Evolutionary conservation across 129 eudicot genomes (phyloP), one percentile per base, ranked within the genome.

Genomic region (Artemisia annua): DNA sequence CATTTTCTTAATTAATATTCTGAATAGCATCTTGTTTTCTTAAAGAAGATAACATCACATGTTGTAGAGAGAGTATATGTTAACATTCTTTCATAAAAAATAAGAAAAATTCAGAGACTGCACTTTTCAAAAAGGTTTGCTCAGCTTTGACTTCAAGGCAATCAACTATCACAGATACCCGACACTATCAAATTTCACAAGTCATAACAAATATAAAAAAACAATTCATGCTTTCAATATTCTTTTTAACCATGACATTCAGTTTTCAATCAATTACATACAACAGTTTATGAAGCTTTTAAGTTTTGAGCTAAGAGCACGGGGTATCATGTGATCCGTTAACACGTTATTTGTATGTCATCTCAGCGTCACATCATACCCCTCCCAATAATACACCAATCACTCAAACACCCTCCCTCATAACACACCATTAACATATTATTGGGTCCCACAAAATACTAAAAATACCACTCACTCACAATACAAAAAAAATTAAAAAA

Each of bases 111-210:
- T 58, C 28, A 10, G 28, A 52, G 68, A 58, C 46, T 30, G 32
- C 76, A 15, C 68, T 46, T 72, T 59, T 72, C 58, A 46, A 59
- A 72, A 72, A 59, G 56, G 68, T 72, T 59, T 58, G 67, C 54
- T 56, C 57, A 58, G 67, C 55, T 72, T 72, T 72, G 76, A 72
- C 76, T 59, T 71, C 76, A 44, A 57, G 22, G 58, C 46, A 72
- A 60, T 58, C 57, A 58, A 15, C 13, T 63, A 72, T 58, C 48
- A 46, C 58, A 22, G 76, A 58, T 58, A n/a, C 67, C 76, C 76
- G 67, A 72, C 76, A 72, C 67, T 22, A 72, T 59, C 76, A 24
- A 72, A 44, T 52, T 39, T 1, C 65, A 19, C 66, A 56, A 56
- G 24, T 39, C 66, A 26, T 58, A 46, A 71, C 66, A 22, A 18